phyloP scores from a whole-genome alignment of 139 green algal genomes.

The Raphidocelis subcapitata region DNA sequence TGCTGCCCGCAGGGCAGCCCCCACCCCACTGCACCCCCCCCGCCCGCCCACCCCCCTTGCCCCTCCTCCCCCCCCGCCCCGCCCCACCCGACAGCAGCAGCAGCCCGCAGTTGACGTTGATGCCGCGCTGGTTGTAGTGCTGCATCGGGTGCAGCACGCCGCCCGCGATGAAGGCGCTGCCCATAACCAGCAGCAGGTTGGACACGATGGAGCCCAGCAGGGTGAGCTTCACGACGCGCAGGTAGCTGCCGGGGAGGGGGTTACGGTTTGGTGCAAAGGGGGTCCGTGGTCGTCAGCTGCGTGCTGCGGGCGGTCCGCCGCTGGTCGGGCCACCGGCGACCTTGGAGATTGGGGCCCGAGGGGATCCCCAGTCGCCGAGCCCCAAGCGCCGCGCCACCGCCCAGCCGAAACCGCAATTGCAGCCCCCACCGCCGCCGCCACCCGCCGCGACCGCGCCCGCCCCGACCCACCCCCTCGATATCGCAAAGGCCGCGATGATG shows the following conservation, averaged over 20 bases:
- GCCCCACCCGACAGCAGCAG: slow-evolving; percentile 45
- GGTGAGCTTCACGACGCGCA: slow-evolving; percentile 80
- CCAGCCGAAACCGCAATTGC: too few species aligned
- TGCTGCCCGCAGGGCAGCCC: too few species aligned
- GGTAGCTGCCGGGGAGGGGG: slow-evolving; percentile 15
- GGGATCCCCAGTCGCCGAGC: too few species aligned
- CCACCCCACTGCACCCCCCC: too few species aligned
- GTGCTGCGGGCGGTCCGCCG: too few species aligned
- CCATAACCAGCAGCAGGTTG: slow-evolving; percentile 85
- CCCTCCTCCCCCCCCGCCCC: neutral
- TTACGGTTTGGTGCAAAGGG: too few species aligned
- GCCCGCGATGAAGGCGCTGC: slow-evolving; percentile 76
- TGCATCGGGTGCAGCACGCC: slow-evolving; percentile 59
- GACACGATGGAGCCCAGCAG: slow-evolving; percentile 75
- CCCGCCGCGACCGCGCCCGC: too few species aligned
- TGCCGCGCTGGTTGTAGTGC: slow-evolving; percentile 55
- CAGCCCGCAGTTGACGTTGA: slow-evolving; percentile 60
- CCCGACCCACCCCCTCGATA: slow-evolving; percentile 35
- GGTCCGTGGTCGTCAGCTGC: too few species aligned
- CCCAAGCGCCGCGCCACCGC: too few species aligned
- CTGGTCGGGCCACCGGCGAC: too few species aligned
- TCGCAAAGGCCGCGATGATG: slow-evolving; percentile 54
- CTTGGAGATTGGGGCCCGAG: too few species aligned
- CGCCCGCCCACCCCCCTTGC: neutral
- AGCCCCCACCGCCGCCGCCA: too few species aligned